phyloP scores from a whole-genome alignment of 2,329 filamentous ascomycete genomes.

The Lachnellula suecica region DNA sequence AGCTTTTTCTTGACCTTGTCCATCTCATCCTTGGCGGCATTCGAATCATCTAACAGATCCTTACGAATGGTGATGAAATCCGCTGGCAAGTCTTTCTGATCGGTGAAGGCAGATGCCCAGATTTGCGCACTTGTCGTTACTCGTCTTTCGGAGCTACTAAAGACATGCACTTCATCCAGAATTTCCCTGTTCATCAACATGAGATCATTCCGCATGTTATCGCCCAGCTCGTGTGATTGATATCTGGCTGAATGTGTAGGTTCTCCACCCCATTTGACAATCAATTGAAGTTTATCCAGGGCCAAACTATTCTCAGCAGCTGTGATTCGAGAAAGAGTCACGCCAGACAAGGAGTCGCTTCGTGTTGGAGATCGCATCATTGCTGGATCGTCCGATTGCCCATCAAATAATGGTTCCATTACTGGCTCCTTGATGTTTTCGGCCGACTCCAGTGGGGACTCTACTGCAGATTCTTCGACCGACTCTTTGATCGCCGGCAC shows the following conservation, averaged over 20 bases:
- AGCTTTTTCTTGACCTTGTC: slow-evolving; percentile 99
- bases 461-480: background rate
- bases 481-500: no score
- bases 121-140: slow-evolving; percentile 97
- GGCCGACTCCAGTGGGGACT: background rate
- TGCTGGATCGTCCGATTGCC: slow-evolving; percentile 28
- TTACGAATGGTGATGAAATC: slow-evolving; percentile 91
- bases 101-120: slow-evolving; percentile 86
- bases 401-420: slow-evolving; percentile 6
- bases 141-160: slow-evolving; percentile 91
- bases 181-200: slow-evolving; percentile 90
- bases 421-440: background rate
- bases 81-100: slow-evolving; percentile 78
- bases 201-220: slow-evolving; percentile 94
- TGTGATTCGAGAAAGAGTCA: slow-evolving; percentile 91
- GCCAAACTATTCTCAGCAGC: slow-evolving; percentile 91
- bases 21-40: slow-evolving; percentile 98
- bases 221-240: slow-evolving; percentile 89
- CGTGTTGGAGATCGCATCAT: slow-evolving; percentile 54
- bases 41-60: slow-evolving; percentile 93
- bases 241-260: slow-evolving; percentile 97
- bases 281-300: slow-evolving; percentile 92
- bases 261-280: slow-evolving; percentile 99
- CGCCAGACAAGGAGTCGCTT: slow-evolving; percentile 83
- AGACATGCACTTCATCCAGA: slow-evolving; percentile 89